Conservation (phyloP, 2,329 filamentous ascomycete genomes). For the Sporothrix humicola region DNA sequence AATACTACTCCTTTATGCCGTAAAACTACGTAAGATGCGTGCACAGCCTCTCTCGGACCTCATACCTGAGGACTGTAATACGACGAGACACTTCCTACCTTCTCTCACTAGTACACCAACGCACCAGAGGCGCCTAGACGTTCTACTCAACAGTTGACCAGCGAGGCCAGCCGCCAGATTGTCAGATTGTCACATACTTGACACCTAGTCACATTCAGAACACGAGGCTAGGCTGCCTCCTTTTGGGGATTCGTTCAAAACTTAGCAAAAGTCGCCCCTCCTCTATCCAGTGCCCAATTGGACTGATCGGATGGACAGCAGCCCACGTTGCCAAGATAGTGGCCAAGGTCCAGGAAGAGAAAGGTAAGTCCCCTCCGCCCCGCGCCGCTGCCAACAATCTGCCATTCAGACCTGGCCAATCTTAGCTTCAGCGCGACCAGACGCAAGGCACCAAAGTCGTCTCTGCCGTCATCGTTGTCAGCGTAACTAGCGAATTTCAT, state of each 20-base stretch:
- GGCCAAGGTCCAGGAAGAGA: constrained; percentile 2
- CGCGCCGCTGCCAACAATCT: not conserved
- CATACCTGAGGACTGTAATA: too few species aligned
- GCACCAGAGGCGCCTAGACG: too few species aligned
- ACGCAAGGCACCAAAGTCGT: not conserved
- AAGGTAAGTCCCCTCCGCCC: not conserved
- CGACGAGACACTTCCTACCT: too few species aligned
- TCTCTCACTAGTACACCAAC: too few species aligned
- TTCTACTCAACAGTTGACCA: too few species aligned
- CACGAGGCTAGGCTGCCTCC: constrained; percentile 33
- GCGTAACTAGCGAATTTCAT: not conserved
- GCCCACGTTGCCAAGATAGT: constrained; percentile 10
- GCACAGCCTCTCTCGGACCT: too few species aligned
- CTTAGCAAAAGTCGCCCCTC: constrained; percentile 15
- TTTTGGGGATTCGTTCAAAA: not conserved
- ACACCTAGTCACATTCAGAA: not conserved
- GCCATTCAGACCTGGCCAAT: constrained; percentile 9
- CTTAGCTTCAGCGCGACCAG: constrained; percentile 16
- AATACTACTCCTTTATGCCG: too few species aligned
- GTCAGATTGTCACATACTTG: not conserved
- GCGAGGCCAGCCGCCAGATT: not conserved
- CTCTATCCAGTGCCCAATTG: not conserved
- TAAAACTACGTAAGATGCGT: too few species aligned
- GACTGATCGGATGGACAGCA: not conserved
- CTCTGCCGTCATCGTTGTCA: constrained; percentile 20